A percentile compares a stretch with the other conserved stretches of the same genome.
These are phyloP conservation scores for Dothideomycetes sp. DNA, from an alignment of 2,329 filamentous ascomycete genomes.

Conservation along the genomic window DNA sequence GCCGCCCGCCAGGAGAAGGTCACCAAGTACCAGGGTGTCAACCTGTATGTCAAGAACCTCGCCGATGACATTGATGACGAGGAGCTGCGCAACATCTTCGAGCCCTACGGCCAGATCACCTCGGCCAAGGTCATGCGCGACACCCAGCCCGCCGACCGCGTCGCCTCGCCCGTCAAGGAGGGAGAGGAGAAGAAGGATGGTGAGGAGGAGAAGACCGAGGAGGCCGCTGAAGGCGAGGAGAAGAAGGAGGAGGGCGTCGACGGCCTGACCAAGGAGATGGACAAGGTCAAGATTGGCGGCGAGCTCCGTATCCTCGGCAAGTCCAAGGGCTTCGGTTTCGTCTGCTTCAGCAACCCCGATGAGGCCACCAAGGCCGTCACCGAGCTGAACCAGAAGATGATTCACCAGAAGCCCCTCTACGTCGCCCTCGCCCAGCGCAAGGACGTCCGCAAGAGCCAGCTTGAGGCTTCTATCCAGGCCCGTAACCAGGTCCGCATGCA, in stretches of 20 bases:
- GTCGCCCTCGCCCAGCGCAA: conserved; percentile 98
- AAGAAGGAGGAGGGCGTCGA: conserved; percentile 42
- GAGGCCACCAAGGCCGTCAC: conserved; percentile 98
- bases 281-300: conserved; percentile 43
- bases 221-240: conserved; percentile 40
- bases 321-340: conserved; percentile 99
- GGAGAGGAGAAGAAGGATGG: conserved; percentile 33
- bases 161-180: conserved; percentile 28
- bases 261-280: conserved; percentile 38
- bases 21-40: conserved; percentile 98
- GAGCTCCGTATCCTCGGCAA: conserved; percentile 69
- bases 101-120: conserved; percentile 86
- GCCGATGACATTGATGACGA: conserved; percentile 96
- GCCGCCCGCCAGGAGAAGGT: conserved; percentile 95
- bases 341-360: conserved; percentile 99
- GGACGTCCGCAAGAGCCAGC: conserved; percentile 97
- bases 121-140: conserved; percentile 99
- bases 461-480: conserved; percentile 97
- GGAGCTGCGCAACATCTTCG: conserved; percentile 89
- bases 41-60: conserved; percentile 99
- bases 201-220: conserved; percentile 42
- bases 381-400: conserved; percentile 99
- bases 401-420: conserved; percentile 92
- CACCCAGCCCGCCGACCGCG: conserved; percentile 34
- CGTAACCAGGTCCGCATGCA: conserved; percentile 98